These are phyloP conservation scores for Magnolia changhungtana DNA, from an alignment of 164 flowering plant species.

Conservation along the genomic window DNA sequence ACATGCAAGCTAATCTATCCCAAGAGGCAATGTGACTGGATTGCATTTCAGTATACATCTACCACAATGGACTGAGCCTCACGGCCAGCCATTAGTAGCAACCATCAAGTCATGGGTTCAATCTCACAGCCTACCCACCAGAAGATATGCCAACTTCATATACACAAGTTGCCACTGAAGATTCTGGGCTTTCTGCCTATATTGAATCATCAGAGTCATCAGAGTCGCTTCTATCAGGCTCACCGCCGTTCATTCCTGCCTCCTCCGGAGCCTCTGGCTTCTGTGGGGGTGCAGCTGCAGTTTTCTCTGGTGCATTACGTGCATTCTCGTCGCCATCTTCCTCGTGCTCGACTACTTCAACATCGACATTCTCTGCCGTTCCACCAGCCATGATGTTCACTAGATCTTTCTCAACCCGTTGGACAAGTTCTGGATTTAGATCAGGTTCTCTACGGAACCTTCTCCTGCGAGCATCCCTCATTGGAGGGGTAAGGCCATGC, in stretches of 20 bases:
- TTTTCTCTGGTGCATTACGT: constrained; percentile 38
- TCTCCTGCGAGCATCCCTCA: constrained; percentile 94
- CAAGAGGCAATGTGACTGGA: too few species aligned
- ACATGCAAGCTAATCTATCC: too few species aligned
- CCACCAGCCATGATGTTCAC: constrained; percentile 68
- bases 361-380: constrained; percentile 66
- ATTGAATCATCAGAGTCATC: constrained; percentile 84
- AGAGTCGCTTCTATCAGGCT: constrained; percentile 68
- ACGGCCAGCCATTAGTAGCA: too few species aligned
- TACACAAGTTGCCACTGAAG: too few species aligned
- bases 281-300: constrained; percentile 30
- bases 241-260: constrained; percentile 40
- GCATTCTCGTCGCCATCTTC: constrained; percentile 54
- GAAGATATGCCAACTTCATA: too few species aligned
- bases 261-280: constrained; percentile 41
- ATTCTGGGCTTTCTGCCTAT: constrained; percentile 8
- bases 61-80: too few species aligned
- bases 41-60: too few species aligned
- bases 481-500: constrained; percentile 96
- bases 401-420: constrained; percentile 79
- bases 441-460: constrained; percentile 95
- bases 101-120: too few species aligned
- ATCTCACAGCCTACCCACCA: too few species aligned
- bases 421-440: constrained; percentile 92
- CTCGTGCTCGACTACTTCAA: constrained; percentile 41